Evolutionary conservation across 345 rosid species (phyloP).

Genomic region (Lepidium sativum): DNA sequence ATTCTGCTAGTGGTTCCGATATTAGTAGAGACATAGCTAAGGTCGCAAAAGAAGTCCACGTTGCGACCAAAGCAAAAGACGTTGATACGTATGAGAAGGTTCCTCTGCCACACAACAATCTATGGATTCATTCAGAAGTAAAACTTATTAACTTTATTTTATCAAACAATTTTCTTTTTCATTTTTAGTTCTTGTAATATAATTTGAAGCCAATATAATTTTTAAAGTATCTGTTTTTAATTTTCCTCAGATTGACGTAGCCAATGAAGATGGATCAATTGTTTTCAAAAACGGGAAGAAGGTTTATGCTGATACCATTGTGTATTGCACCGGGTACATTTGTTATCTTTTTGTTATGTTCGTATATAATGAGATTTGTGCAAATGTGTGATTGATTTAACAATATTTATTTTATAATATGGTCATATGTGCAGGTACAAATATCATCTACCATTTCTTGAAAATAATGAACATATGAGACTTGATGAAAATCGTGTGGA

Average conservation of each 20-base stretch:
- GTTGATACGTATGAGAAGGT: constrained; percentile 32
- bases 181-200: too few species aligned
- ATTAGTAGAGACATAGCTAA: constrained; percentile 52
- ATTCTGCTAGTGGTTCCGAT: constrained; percentile 50
- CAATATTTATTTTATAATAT: background rate
- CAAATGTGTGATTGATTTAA: background rate
- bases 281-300: constrained; percentile 46
- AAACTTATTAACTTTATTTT: too few species aligned
- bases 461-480: constrained; percentile 46
- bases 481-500: constrained; percentile 67
- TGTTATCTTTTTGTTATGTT: background rate
- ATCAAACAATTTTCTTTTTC: too few species aligned
- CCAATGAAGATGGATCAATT: constrained; percentile 45
- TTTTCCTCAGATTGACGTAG: constrained; percentile 34
- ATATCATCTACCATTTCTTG: constrained; percentile 70
- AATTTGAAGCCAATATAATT: too few species aligned
- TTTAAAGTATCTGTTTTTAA: too few species aligned
- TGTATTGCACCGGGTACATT: constrained; percentile 71
- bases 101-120: constrained; percentile 33
- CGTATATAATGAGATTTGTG: too few species aligned
- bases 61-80: constrained; percentile 40
- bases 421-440: constrained; percentile 44
- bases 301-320: constrained; percentile 44
- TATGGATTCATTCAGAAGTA: constrained; percentile 78
- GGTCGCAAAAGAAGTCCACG: constrained; percentile 75